Evolutionary conservation across 208 protist genomes (phyloP), one percentile per base, ranked within the genome.

Genomic region (Crithidia acanthocephali): DNA sequence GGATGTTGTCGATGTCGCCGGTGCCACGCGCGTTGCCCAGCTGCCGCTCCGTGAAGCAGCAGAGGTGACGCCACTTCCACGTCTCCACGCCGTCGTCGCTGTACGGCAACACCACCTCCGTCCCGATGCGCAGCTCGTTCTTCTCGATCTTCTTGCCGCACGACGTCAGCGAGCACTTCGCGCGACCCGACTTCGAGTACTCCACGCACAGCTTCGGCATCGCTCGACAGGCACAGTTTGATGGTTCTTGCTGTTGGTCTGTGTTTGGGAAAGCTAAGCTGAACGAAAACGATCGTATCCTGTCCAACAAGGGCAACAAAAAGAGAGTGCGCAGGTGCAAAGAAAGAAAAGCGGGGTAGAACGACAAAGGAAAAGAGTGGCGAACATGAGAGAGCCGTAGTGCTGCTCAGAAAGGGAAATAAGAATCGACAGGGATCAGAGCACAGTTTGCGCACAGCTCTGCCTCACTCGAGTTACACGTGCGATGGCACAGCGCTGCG

Each of bases 1-100:
- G 60, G 64, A 95, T 91, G 32, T 56, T 69, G 67, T 92, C 79
- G 2, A 95, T 35, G 56, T 85, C 86, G 30, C 86, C 86, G 4
- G 62, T 76, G 2, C 57, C 77, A 23, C 60, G 66, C n/a, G 90
- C 86, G 58, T 93, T 93, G 50, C 76, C 73, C 27, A 93, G 58
- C 72, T 95, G 87, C 48, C 84, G 80, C 32, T 88, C 81, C 23
- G 87, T 93, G 61, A 95, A 93, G 79, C 90, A 95, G 77, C 90
- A 95, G 42, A 95, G 76, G 64, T 95, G 90, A 5, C 90, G 77
- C 86, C 87, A 95, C 69, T 91, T 93, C 67, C 74, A 91, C n/a
- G 72, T 72, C 44, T 87, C 77, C 2, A 68, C 63, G 6, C 52
- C 78, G 11, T 89, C 85, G 42, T 83, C 85, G 20, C 45, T 55